Conservation (phyloP, 169 alveolate genomes). For the Eimeria maxima region DNA sequence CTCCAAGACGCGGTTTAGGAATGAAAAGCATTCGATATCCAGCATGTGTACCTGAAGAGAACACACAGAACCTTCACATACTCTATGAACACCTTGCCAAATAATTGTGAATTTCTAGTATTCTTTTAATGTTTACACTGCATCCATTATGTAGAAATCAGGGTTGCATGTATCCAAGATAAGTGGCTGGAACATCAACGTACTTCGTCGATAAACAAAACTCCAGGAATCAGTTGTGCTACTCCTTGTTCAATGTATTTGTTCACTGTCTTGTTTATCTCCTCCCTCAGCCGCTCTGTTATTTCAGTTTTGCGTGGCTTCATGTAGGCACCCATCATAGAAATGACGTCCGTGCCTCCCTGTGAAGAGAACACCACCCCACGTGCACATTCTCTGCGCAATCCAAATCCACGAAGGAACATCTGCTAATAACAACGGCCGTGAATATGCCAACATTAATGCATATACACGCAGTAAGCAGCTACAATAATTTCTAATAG, state of each 20-base stretch:
- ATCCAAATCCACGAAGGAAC: not conserved
- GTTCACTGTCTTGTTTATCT: slow-evolving; percentile 99
- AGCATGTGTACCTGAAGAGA: slow-evolving; percentile 96
- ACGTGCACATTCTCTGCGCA: not conserved
- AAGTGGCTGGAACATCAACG: not conserved
- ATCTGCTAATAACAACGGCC: not conserved
- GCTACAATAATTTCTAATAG: not conserved
- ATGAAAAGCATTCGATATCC: slow-evolving; percentile 99
- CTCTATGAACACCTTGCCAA: not conserved
- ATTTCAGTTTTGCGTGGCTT: slow-evolving; percentile 99
- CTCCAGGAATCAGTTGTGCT: slow-evolving; percentile 99
- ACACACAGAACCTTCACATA: not conserved
- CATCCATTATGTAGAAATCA: not conserved
- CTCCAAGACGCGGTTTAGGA: slow-evolving; percentile 98
- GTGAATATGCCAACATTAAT: not conserved
- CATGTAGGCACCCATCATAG: slow-evolving; percentile 98
- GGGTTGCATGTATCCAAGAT: too few relatives aligned
- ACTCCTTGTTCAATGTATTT: slow-evolving; percentile 96
- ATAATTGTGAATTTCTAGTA: not conserved
- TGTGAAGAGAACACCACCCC: slow-evolving; percentile 22
- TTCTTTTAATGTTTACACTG: too few relatives aligned
- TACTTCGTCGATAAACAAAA: slow-evolving; percentile 99
- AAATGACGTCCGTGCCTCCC: slow-evolving; percentile 99
- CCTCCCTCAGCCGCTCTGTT: slow-evolving; percentile 99
- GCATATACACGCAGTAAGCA: not conserved